Base-by-base conservation (phyloP, 352 stramenopile genomes). In the Bremia lactucae region DNA sequence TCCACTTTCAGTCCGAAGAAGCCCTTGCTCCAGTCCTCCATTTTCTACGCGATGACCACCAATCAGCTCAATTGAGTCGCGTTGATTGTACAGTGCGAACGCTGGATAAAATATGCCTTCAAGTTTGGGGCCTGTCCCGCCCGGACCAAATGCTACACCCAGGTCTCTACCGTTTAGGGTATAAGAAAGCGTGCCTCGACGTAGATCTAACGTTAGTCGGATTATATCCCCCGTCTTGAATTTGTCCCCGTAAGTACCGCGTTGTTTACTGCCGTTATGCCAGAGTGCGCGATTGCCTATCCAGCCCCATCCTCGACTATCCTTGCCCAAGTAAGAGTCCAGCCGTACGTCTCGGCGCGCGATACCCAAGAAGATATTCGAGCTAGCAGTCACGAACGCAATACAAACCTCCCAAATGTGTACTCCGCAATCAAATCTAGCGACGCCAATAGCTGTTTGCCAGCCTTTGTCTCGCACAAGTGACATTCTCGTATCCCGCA, bases 401-500 rank as follows among this genome's bases (percentile, higher is more conserved):
- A 90, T 94, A 0, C 78, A 77, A 2, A 94, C 79, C 48, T 94
- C 83, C 83, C 83, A 95, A 31, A 90, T 88, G 42, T 94, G 78
- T 3, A 93, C 46, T 4, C 82, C 83, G 9, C 64, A 75, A 36
- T 93, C 78, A 18, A 94, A 93, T 18, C 82, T 73, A 1, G 83
- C 84, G 8, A 92, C 72, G n/a, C 82, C 80, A 23, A 94, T 91
- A 8, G 64, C 80, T 3, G 74, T 88, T 52, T 95, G 82, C 83
- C 83, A 95, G 7, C 83, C 78, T 40, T 94, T 95, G 46, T 95
- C 80, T 9, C 84, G 65, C 15, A 78, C 68, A 5, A 95, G 62
- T 10, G 75, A 94, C 4, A 94, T 52, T 4, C 76, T 56, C 7
- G 86, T 94, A 46, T 93, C 81, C 24, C 86, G 58, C 14, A 73